A percentile compares a stretch with the other conserved stretches of the same genome.
phyloP scores from a whole-genome alignment of 495 filamentous ascomycete genomes.

The Letharia lupina region DNA sequence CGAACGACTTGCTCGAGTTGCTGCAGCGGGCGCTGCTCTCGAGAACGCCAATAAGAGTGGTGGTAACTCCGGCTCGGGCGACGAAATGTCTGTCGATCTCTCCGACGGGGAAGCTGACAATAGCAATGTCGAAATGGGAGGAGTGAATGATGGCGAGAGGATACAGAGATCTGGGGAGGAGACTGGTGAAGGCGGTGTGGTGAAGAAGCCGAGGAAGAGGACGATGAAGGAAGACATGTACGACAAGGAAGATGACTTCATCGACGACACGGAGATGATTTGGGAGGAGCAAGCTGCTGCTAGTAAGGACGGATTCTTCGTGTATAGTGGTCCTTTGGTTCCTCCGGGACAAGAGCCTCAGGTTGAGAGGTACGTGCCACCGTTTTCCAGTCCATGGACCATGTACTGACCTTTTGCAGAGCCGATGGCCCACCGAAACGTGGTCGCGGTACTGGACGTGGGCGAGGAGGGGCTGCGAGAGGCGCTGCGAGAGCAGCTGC shows the following conservation, averaged over 20 bases:
- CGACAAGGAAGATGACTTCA: constrained; percentile 92
- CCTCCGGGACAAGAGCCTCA: constrained; percentile 84
- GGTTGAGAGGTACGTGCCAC: constrained; percentile 54
- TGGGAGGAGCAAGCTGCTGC: constrained; percentile 95
- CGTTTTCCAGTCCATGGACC: neutral
- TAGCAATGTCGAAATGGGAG: constrained; percentile 72
- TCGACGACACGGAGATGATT: constrained; percentile 89
- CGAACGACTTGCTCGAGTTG: constrained; percentile 69
- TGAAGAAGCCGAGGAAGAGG: constrained; percentile 60
- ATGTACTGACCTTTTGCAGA: constrained; percentile 9
- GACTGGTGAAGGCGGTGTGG: constrained; percentile 43
- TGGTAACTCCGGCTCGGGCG: constrained; percentile 21
- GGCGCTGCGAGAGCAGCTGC: constrained; percentile 34
- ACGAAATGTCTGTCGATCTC: constrained; percentile 64
- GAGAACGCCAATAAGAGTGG: constrained; percentile 53
- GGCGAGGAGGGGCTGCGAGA: constrained; percentile 31
- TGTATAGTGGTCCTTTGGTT: constrained; percentile 76
- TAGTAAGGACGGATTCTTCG: constrained; percentile 86
- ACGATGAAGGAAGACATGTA: constrained; percentile 92
- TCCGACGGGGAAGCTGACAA: constrained; percentile 49
- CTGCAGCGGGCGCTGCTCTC: constrained; percentile 71
- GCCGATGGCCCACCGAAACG: constrained; percentile 58
- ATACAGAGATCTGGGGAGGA: constrained; percentile 23
- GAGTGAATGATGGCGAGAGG: constrained; percentile 45
- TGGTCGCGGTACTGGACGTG: constrained; percentile 58